Evolutionary conservation across 148 eudicot species (phyloP).

Genomic region (Euryodendron excelsum): DNA sequence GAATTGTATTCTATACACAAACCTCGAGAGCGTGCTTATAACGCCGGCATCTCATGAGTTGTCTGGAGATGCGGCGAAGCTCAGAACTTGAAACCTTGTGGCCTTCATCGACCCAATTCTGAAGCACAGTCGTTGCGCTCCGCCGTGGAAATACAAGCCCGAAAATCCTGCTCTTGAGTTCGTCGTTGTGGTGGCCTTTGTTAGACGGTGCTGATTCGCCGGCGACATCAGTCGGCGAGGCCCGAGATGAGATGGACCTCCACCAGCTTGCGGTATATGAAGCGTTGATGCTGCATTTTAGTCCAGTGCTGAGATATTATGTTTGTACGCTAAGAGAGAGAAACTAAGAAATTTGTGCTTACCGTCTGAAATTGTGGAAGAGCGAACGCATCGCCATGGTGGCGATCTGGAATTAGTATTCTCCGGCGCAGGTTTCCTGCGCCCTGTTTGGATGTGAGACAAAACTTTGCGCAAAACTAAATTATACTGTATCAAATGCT

Average conservation of each 20-base stretch:
- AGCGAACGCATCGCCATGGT: not conserved
- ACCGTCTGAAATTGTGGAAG: slow-evolving; percentile 12
- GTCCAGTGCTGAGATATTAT: not conserved
- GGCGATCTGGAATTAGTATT: not conserved
- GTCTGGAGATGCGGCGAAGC: slow-evolving; percentile 23
- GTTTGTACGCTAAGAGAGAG: not conserved
- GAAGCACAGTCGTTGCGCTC: slow-evolving; percentile 26
- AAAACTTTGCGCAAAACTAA: no score
- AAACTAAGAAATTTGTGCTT: not conserved
- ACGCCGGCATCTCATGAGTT: slow-evolving; percentile 23
- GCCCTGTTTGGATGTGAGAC: not conserved
- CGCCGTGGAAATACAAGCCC: slow-evolving; percentile 21
- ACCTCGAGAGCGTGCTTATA: slow-evolving; percentile 39
- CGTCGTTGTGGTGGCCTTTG: not conserved
- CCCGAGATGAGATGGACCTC: slow-evolving; percentile 5
- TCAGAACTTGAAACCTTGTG: slow-evolving; percentile 19
- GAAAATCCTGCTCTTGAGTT: slow-evolving; percentile 1
- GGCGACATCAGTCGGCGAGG: not conserved
- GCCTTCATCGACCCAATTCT: slow-evolving; percentile 33
- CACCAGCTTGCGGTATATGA: not conserved
- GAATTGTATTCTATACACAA: not conserved
- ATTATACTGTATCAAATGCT: no score
- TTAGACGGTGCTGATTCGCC: not conserved
- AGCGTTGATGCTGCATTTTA: not conserved
- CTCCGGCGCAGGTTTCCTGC: not conserved